Evolutionary conservation across 257 asterid genomes (phyloP), one percentile per base, ranked within the genome.

Genomic region (Capsicum chinense): DNA sequence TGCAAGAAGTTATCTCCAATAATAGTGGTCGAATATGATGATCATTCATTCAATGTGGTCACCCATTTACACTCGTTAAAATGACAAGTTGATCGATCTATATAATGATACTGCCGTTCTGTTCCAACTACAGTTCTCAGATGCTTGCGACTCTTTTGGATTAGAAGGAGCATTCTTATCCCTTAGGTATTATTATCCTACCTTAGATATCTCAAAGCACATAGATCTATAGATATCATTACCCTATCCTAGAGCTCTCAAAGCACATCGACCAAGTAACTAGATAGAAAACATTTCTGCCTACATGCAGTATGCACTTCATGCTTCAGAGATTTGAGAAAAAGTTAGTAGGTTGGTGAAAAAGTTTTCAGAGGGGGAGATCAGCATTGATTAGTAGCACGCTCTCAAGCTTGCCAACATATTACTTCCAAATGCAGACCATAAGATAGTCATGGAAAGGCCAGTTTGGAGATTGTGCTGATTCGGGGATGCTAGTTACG

Each of bases 351-450:
- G 37, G 59, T 19, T 48, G 69, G 69, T 9, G 58, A 50, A 19
- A 73, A 73, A n/a, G 33, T 11, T n/a, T 1, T 73, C 80, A 73
- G n/a, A 73, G 80, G 80, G 42, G n/a, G 5, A 73, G 59, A 73
- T 48, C n/a, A 59, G 80, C 80, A 47, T 48, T 48, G 80, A 19
- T 47, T 73, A 48, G 59, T 73, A 48, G 59, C 59, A 19, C n/a
- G 8, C 12, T 0, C n/a, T 33, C 7, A 73, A 19, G 59, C 12
- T 73, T 19, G 59, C 80, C 0, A 48, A 19, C 12, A 0, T 19
- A 48, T 73, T 48, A 1, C 37, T 48, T 26, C 13, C 80, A n/a
- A 3, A 48, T 19, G 19, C 3, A 12, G 60, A 73, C 60, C 13
- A 50, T 68, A 17, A 71, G 10, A 47, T 39, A 68, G 6, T 47